Evolutionary conservation across 2,329 filamentous ascomycete genomes (phyloP), one percentile per base, ranked within the genome.

Genomic region (Scedosporium boydii): DNA sequence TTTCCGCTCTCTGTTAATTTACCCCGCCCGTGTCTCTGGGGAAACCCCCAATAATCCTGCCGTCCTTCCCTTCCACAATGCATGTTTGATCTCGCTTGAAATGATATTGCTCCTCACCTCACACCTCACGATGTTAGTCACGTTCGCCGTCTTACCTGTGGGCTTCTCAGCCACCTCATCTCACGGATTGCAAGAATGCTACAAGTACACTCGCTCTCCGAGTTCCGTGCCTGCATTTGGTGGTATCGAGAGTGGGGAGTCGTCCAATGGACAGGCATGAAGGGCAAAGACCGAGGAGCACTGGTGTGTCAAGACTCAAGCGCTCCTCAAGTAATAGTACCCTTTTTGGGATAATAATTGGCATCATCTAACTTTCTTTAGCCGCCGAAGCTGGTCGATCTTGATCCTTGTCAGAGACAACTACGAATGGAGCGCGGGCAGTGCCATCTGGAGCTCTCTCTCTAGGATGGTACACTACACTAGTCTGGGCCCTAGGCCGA

Each of bases 341-440:
- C 44, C n/a, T 10, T 48, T 56, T 23, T 56, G 51, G 59, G 46
- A 29, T 56, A 55, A 42, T 16, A 26, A 21, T 60, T 29, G 14
- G 34, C 53, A 29, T 60, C 48, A 41, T 46, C 46, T 41, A 53
- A 41, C 48, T 21, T 61, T 55, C 59, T 56, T 60, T 61, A 61
- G 59, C 59, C 59, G 59, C 59, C 59, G 59, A 53, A 27, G n/a
- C 48, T 61, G 27, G 59, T 42, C 48, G 59, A 56, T 42, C 59
- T 41, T 56, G 18, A 34, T 29, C 59, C 46, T 21, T 51, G 29
- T 42, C 41, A 41, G 38, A 51, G 29, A 38, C 23, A 9, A 44
- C 51, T 55, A 9, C 6, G 51, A 10, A 26, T 23, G 51, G 51
- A 29, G 51, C 51, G 12, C 23, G 23, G 18, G 18, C 18, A 27